These are phyloP conservation scores for Extremus antarcticus DNA, from an alignment of 495 filamentous ascomycete species.

Conservation along the genomic window DNA sequence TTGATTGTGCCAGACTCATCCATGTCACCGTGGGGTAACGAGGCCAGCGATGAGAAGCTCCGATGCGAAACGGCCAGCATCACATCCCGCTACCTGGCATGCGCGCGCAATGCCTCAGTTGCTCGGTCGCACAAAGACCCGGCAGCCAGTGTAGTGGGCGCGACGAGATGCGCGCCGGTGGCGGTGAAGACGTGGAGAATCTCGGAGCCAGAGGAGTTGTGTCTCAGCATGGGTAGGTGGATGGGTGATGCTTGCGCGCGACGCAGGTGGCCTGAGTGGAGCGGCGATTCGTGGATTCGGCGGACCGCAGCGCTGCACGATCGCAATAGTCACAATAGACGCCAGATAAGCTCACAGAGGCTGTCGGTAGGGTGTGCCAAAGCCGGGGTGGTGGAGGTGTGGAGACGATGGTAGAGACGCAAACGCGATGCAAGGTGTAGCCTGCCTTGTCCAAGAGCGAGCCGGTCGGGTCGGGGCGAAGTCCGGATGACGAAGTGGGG, in stretches of 20 bases:
- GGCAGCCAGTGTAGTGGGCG: conserved; percentile 2
- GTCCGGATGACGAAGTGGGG: too few species aligned
- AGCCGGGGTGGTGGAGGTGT: conserved; percentile 2
- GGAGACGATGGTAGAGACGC: neutral
- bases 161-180: conserved; percentile 6
- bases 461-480: too few species aligned
- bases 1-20: conserved; percentile 74
- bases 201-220: conserved; percentile 4
- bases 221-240: conserved; percentile 8
- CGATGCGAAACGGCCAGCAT: conserved; percentile 22
- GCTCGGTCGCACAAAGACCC: conserved; percentile 6
- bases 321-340: neutral
- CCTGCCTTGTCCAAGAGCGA: too few species aligned
- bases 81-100: conserved; percentile 14
- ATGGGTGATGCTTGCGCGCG: conserved; percentile 1
- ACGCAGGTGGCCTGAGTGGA: neutral
- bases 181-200: conserved; percentile 13
- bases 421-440: neutral
- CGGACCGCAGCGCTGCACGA: conserved; percentile 10
- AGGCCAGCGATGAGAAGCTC: conserved; percentile 11
- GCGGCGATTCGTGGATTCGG: neutral
- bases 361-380: neutral
- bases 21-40: conserved; percentile 38
- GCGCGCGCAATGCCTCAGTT: conserved; percentile 1
- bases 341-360: neutral